Evolutionary conservation across 495 filamentous ascomycete genomes (phyloP), one percentile per base, ranked within the genome.

Genomic region (Hyaloscypha bicolor): DNA sequence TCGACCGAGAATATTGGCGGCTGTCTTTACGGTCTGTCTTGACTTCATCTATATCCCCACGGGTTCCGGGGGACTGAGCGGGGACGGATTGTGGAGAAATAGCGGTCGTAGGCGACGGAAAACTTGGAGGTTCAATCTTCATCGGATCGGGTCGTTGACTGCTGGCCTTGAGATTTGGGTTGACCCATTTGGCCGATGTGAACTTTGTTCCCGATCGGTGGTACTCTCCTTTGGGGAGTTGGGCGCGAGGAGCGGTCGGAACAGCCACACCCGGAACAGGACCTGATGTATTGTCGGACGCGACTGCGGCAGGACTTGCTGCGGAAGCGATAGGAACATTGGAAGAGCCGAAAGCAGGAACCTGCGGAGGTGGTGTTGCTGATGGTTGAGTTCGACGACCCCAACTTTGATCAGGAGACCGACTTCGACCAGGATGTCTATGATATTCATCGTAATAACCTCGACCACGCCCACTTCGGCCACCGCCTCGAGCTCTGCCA

Each of bases 301-400:
- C 16, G 16, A 37, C 19, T 35, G 64, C 55, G 29, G 11, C 37
- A 29, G 33, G 35, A 33, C 48, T 52, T 32, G 55, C 35, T 21
- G 8, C 60, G 3, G 57, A 53, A 19, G 51, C 21, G 11, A 55
- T 29, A 1, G 63, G 14, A 4, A 48, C 21, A 57, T 64, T 67
- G 42, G 78, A 79, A 4, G 85, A 91, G 12, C 91, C 91, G 80
- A 96, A 94, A 2, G 91, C 90, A 21, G 92, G 92, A 3, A 94
- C 92, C 37, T 91, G 88, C n/a, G 91, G 91, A 21, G 92, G 92
- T 12, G 92, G 89, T 25, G 91, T 69, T 82, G 30, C 79, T 70
- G 65, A 73, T 19, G 64, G 71, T 48, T 65, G 68, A 19, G 67
- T 65, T 48, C 71, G 55, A 55, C 71, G 64, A 81, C 79, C 61